These are phyloP conservation scores for Penicillium flavigenum DNA, from an alignment of 495 filamentous ascomycete species.

Conservation along the genomic window DNA sequence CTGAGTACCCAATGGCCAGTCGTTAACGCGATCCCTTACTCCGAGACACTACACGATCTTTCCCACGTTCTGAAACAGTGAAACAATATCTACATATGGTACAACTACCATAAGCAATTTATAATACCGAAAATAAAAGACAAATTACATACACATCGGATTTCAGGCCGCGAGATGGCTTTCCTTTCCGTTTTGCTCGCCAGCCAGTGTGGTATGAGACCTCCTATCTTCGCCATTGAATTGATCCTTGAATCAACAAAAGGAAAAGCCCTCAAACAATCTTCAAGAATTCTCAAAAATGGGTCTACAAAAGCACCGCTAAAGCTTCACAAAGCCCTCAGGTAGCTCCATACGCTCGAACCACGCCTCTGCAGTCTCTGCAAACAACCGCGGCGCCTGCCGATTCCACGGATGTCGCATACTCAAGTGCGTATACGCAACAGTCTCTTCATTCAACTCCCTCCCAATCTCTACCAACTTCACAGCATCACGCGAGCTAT, in stretches of 20 bases:
- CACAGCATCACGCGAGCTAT: conserved; percentile 4
- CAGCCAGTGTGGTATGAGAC: too few relatives aligned
- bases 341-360: conserved; percentile 9
- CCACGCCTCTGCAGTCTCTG: conserved; percentile 14
- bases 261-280: too few relatives aligned
- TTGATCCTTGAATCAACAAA: too few relatives aligned
- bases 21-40: background rate
- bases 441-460: background rate
- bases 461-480: conserved; percentile 6
- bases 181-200: too few relatives aligned
- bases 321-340: conserved; percentile 18
- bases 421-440: conserved; percentile 11
- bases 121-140: background rate
- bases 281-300: too few relatives aligned
- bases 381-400: conserved; percentile 17
- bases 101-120: background rate
- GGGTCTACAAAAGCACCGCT: background rate
- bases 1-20: background rate
- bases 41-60: background rate
- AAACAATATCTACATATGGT: background rate
- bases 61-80: background rate
- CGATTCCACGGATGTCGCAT: conserved; percentile 22
- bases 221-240: too few relatives aligned
- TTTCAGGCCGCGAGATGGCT: too few relatives aligned
- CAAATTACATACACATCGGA: background rate